Base-by-base conservation (phyloP, 2,329 filamentous ascomycete species). In the Pseudonectria foliicola region DNA sequence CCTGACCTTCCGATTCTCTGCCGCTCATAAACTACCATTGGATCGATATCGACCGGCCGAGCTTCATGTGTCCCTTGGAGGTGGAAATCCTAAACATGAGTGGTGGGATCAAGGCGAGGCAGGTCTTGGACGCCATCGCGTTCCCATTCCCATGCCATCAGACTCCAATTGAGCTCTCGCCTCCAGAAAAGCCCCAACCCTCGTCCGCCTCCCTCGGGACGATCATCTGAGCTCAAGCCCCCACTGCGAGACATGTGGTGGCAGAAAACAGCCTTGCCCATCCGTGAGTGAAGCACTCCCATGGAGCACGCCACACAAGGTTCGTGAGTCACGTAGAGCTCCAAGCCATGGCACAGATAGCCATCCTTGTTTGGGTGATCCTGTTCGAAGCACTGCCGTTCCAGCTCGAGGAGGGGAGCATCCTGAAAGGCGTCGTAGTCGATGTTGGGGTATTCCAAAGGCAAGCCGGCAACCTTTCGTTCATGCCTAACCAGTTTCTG, bases 251-350 rank as follows among this genome's bases (percentile, higher is more conserved):
- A 73, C 83, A 94, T 92, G 36, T 85, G 76, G 43, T 80, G 72
- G 44, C 77, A 78, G 61, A 95, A 94, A 26, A 94, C 73, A 33
- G 89, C 84, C 34, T 83, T 80, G 29, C 85, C 81, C 71, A 98
- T 95, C 33, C 92, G 78, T 7, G 90, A 95, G 57, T 96, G 89
- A 14, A 96, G 71, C 49, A 96, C 83, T 2, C 86, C 92, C 92
- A 96, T 96, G 25, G 85, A 87, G 63, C 92, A 98, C 76, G 94
- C 93, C 40, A 94, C 76, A 57, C 92, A 98, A 5, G 92, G 92
- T 63, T 98, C 92, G 55, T 96, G 89, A 3, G 89, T 95, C 41
- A 93, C 71, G 63, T 95, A 96, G 37, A 98, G 75, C 60, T 96
- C 90, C 21, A 98, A 73, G 35, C 87, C 85, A 47, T 94, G 87